Evolutionary conservation across 2,329 filamentous ascomycete genomes (phyloP).

Genomic region (Fusarium temperatum): DNA sequence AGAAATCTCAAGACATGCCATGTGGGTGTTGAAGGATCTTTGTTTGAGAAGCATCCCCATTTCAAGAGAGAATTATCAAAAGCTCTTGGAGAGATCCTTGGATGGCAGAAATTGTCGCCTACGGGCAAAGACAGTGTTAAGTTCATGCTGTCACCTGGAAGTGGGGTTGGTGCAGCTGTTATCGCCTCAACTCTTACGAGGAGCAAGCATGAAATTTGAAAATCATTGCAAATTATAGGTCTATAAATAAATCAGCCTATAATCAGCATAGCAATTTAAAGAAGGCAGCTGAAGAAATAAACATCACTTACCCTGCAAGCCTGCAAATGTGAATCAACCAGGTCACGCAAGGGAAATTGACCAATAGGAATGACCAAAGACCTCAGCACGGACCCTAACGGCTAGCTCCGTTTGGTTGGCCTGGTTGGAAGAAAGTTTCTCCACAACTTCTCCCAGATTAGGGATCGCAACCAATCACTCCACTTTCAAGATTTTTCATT

Average conservation of each 20-base stretch:
- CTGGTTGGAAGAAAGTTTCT: neutral
- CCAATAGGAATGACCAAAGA: too few species aligned
- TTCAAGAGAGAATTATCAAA: conserved; percentile 92
- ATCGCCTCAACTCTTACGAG: neutral
- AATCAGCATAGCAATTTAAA: fast-evolving
- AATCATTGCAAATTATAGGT: fast-evolving
- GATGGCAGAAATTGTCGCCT: fast-evolving
- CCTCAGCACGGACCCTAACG: too few species aligned
- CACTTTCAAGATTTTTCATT: neutral
- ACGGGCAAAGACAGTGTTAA: neutral
- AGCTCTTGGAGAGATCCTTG: conserved; percentile 85
- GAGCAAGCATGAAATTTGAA: neutral
- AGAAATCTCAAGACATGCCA: conserved; percentile 88
- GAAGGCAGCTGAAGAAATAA: neutral
- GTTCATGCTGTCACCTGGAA: neutral
- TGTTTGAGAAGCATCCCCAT: conserved; percentile 99
- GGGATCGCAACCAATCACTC: neutral
- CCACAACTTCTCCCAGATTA: neutral
- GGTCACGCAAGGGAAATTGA: too few species aligned
- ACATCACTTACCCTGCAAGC: too few species aligned
- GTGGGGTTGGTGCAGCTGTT: conserved; percentile 5
- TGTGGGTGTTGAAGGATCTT: conserved; percentile 94
- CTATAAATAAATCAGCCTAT: neutral
- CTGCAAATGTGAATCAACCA: too few species aligned
- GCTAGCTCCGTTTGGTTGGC: neutral